Evolutionary conservation across 1,139 yeast species (phyloP).

Genomic region (Yamadazyma siamensis): DNA sequence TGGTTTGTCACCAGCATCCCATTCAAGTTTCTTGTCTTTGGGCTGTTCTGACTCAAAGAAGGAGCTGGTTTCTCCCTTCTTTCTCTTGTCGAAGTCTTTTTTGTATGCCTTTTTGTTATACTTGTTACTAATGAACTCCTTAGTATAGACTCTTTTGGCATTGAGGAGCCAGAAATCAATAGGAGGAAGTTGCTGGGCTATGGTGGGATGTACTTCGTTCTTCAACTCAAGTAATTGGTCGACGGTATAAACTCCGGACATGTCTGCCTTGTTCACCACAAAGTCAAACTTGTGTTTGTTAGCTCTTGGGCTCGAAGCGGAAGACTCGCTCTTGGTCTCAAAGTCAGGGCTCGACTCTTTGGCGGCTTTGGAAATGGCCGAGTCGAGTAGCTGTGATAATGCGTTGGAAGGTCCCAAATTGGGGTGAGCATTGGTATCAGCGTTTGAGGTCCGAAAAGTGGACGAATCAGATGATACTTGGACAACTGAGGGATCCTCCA

Average conservation of each 20-base stretch:
- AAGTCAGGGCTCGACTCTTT: slow-evolving; percentile 44
- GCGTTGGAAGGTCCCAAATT: slow-evolving; percentile 32
- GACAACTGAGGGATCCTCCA: slow-evolving; percentile 31
- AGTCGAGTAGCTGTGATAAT: slow-evolving; percentile 39
- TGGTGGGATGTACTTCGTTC: slow-evolving; percentile 31
- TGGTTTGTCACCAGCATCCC: slow-evolving; percentile 36
- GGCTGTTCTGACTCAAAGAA: slow-evolving; percentile 38
- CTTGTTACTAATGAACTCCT: slow-evolving; percentile 7
- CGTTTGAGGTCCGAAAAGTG: too few species aligned
- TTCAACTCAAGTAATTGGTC: slow-evolving; percentile 34
- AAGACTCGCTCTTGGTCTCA: slow-evolving; percentile 13
- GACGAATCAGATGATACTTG: too few species aligned
- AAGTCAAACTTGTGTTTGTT: slow-evolving; percentile 10
- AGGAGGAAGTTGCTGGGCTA: slow-evolving; percentile 34
- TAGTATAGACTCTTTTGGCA: slow-evolving; percentile 8
- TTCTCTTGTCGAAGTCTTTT: slow-evolving; percentile 10
- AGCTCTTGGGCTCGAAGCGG: slow-evolving; percentile 15
- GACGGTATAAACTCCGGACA: slow-evolving; percentile 31
- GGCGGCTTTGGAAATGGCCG: slow-evolving; percentile 49
- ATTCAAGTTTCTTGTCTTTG: slow-evolving; percentile 47
- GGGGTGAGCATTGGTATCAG: too few species aligned
- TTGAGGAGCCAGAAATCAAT: slow-evolving; percentile 39
- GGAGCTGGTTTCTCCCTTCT: slow-evolving; percentile 14
- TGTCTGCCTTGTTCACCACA: slow-evolving; percentile 11
- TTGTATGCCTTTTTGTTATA: slow-evolving; percentile 3